Evolutionary conservation across 1,284 basidiomycete species (phyloP), one percentile per base, ranked within the genome.

Genomic region (Irpex rosettiformis): DNA sequence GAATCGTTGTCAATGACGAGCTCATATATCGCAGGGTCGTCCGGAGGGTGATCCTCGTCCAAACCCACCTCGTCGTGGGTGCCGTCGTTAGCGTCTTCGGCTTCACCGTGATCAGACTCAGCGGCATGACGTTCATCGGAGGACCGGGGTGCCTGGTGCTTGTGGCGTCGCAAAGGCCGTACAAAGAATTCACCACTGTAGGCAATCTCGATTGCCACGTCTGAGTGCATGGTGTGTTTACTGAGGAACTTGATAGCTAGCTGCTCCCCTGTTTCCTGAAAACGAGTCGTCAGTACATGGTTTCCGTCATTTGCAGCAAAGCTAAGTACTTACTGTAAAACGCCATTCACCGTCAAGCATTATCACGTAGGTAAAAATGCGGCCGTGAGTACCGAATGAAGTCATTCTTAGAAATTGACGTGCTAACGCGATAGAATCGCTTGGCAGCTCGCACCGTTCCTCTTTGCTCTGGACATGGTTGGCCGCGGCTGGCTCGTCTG

Each of bases 191-290:
- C 75, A 33, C 74, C 75, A 28, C 72, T 71, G 61, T 65, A 75
- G 2, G 73, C 72, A 52, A 76, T 69, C 52, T 73, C 71, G 57
- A 66, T 45, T n/a, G 76, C 69, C 11, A 78, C 77, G 62, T 79
- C 75, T 29, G 77, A 74, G 65, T 81, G 79, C 78, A 80, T 80
- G n/a, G 75, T 77, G 62, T 80, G 79, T 62, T 81, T 81, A 66
- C 73, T 76, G 30, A 81, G 68, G 58, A 80, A 67, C 57, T 78
- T 75, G 55, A 80, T 77, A 1, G 76, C 72, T 64, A 80, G 77
- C 65, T 80, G 75, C 56, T 77, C 74, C 1, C 79, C 79, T 0
- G 79, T 81, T 72, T 80, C 78, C 56, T 69, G 55, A 10, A 27
- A 10, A 28, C 18, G 42, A 13, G 27, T 2, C 27, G 16, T 18